Base-by-base conservation (phyloP, 768 basidiomycete species). In the Clitopilus passeckerianus region DNA sequence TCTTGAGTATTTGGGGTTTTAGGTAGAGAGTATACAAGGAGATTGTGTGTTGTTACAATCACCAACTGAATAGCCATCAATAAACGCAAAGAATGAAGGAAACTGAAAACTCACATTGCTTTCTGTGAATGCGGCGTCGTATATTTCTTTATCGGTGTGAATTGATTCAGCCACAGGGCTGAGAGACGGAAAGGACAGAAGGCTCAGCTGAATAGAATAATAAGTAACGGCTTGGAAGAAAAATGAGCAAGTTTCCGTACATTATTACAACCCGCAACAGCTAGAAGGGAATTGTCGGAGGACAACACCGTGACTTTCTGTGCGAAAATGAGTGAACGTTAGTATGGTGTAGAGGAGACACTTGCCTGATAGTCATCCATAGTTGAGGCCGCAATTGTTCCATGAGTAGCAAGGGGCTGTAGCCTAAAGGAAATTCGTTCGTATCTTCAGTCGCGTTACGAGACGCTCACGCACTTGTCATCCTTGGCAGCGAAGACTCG, bases 281-380 rank as follows among this genome's bases (percentile, higher is more conserved):
- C 89, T 5, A 96, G 69, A 41, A 89, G 70, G 23, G 73, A 77
- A 22, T 82, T 80, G 64, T 87, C 79, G 6, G 86, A 86, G 41
- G 94, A 94, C 58, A 98, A 75, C 1, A 85, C 81, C 1, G 94
- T 95, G 22, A 95, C 87, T 86, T 92, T 95, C 95, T 97, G 69
- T 57, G n/a, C 37, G 33, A 54, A 23, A 44, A 54, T 64, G 57
- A 61, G 58, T 56, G 67, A 60, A 60, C 54, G 34, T 22, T 23
- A 46, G 52, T 24, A 23, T 5, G 9, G 10, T 15, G 6, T 18
- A 34, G 44, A n/a, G 15, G 61, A n/a, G 50, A 10, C 10, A 12
- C n/a, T 70, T 76, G 93, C 95, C 78, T 98, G 95, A 67, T 87
- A 98, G 65, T 93, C 90, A 37, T 95, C 92, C 1, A 75, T 65